These are phyloP conservation scores for Pichia pseudocactophila DNA, from an alignment of 805 yeast species.

Conservation along the genomic window DNA sequence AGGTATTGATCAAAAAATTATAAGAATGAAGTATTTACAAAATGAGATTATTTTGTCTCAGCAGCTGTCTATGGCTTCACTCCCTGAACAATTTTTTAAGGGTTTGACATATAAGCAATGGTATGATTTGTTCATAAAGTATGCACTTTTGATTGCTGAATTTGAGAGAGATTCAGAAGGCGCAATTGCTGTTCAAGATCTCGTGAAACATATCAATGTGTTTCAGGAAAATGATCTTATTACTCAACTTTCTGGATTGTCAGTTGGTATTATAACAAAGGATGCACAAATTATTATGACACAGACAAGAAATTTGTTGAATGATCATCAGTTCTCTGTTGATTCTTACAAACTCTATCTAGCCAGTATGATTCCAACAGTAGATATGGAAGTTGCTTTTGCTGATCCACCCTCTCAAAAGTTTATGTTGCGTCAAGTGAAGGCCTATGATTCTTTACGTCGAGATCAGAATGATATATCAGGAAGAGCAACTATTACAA, in stretches of 20 bases:
- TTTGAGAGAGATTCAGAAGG: constrained; percentile 46
- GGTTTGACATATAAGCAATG: constrained; percentile 73
- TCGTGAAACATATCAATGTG: constrained; percentile 70
- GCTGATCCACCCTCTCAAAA: constrained; percentile 83
- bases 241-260: constrained; percentile 57
- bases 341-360: constrained; percentile 57
- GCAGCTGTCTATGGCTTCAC: constrained; percentile 18
- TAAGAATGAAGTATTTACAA: constrained; percentile 55
- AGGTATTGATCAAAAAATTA: constrained; percentile 65
- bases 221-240: constrained; percentile 55
- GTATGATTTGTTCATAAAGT: constrained; percentile 78
- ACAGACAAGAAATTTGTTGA: constrained; percentile 53
- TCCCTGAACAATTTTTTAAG: constrained; percentile 54
- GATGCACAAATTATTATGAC: constrained; percentile 50
- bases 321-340: constrained; percentile 68
- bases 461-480: constrained; percentile 30
- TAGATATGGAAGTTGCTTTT: constrained; percentile 27
- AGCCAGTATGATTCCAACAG: constrained; percentile 34
- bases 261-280: constrained; percentile 36
- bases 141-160: constrained; percentile 58
- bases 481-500: constrained; percentile 73
- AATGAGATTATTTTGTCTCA: constrained; percentile 40
- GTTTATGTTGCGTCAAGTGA: constrained; percentile 79
- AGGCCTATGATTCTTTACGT: constrained; percentile 72
- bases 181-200: constrained; percentile 61